phyloP scores from a whole-genome alignment of 805 yeast species.

The Nakazawaea siamensis region DNA sequence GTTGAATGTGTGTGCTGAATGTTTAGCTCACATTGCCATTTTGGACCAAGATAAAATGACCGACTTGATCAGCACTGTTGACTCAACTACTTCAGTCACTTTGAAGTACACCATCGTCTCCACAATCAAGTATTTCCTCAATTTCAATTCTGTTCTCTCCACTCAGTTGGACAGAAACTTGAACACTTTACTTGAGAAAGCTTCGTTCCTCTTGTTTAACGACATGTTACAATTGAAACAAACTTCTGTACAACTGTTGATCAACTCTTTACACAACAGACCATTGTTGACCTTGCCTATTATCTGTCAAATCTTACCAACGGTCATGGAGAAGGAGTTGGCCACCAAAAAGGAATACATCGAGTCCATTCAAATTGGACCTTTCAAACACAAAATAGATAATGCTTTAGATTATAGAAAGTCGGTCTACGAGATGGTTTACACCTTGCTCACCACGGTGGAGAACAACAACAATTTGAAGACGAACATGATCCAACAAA shows the following conservation, averaged over 20 bases:
- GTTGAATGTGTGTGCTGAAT: constrained; percentile 17
- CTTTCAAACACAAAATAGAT: constrained; percentile 76
- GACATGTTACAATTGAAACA: constrained; percentile 47
- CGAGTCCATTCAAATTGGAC: constrained; percentile 73
- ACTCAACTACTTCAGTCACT: constrained; percentile 10
- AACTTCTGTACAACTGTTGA: constrained; percentile 48
- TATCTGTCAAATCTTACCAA: constrained; percentile 38
- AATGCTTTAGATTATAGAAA: constrained; percentile 70
- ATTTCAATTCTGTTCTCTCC: constrained; percentile 6
- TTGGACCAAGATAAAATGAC: constrained; percentile 9
- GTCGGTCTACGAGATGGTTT: constrained; percentile 61
- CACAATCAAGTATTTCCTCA: constrained; percentile 19
- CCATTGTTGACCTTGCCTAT: constrained; percentile 38
- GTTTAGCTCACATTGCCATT: constrained; percentile 16
- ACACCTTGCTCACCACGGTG: constrained; percentile 35
- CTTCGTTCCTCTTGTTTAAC: constrained; percentile 17
- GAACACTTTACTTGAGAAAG: constrained; percentile 17
- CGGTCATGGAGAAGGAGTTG: constrained; percentile 43
- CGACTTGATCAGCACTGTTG: constrained; percentile 12
- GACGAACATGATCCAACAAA: constrained; percentile 13
- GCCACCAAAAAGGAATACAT: constrained; percentile 47
- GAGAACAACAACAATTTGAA: constrained; percentile 17
- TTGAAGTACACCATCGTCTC: constrained; percentile 19
- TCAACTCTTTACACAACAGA: constrained; percentile 51
- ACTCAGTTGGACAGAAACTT: constrained; percentile 10